These are phyloP conservation scores for Nitzschia sp. DNA, from an alignment of 108 stramenopile species.

Conservation along the genomic window DNA sequence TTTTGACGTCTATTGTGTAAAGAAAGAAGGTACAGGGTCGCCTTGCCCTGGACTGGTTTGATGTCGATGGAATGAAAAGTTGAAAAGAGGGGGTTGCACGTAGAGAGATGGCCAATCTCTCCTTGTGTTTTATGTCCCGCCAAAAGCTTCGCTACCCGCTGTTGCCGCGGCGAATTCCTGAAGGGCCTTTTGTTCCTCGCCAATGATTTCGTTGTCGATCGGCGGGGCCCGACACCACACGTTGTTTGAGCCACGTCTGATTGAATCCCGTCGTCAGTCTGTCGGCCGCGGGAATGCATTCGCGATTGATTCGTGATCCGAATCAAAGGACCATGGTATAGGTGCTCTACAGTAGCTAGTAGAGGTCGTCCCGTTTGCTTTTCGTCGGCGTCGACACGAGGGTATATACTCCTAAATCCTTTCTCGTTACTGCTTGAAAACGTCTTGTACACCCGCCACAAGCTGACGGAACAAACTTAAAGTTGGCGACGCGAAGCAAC, in stretches of 20 bases:
- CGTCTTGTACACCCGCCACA: too few species aligned
- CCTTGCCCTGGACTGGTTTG: slow-evolving; percentile 3
- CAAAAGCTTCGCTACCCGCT: not conserved
- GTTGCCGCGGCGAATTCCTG: not conserved
- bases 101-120: slow-evolving; percentile 27
- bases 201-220: too few species aligned
- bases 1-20: slow-evolving; percentile 8
- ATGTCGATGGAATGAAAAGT: not conserved
- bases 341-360: not conserved
- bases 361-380: too few species aligned
- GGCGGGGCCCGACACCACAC: too few species aligned
- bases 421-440: too few species aligned
- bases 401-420: too few species aligned
- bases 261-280: not conserved
- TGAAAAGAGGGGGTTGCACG: not conserved
- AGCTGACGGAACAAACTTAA: too few species aligned
- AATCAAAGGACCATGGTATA: not conserved
- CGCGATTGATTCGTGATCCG: not conserved
- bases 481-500: too few species aligned
- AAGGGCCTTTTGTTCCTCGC: too few species aligned
- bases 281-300: not conserved
- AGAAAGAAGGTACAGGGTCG: slow-evolving; percentile 15
- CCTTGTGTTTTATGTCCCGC: not conserved
- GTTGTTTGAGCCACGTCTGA: too few species aligned
- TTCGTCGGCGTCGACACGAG: too few species aligned